Percentiles rank a stretch among this genome's conserved stretches.
phyloP scores from a whole-genome alignment of 441 rosid species.

The Populus trichocarpa region DNA sequence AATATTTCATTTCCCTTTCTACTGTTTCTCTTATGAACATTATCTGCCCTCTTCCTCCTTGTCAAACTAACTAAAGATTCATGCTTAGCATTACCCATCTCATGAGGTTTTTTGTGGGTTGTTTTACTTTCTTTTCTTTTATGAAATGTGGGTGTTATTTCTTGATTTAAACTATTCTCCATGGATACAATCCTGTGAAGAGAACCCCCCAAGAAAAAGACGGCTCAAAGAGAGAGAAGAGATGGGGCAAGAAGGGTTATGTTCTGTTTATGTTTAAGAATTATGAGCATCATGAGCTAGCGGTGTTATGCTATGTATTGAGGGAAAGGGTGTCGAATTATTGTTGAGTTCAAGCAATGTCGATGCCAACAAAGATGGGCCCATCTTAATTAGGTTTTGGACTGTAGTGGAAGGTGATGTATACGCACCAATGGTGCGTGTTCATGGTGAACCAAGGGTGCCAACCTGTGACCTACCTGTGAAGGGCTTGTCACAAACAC shows the following conservation, averaged over 20 bases:
- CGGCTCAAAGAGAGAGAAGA: neutral
- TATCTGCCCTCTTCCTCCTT: neutral
- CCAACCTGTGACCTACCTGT: neutral
- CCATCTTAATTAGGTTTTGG: slow-evolving; percentile 26
- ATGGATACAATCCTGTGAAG: slow-evolving; percentile 19
- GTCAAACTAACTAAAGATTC: slow-evolving; percentile 25
- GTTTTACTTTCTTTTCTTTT: neutral
- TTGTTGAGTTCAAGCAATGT: slow-evolving; percentile 32
- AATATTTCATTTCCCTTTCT: slow-evolving; percentile 23
- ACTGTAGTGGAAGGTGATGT: neutral
- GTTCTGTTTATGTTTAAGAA: neutral
- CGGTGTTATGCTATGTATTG: neutral
- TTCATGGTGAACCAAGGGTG: neutral
- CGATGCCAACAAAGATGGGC: slow-evolving; percentile 48
- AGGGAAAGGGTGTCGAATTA: slow-evolving; percentile 20
- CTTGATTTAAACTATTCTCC: slow-evolving; percentile 30
- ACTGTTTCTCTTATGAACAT: neutral
- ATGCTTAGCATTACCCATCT: slow-evolving; percentile 17
- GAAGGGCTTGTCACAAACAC: neutral
- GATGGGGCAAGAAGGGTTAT: slow-evolving; percentile 7
- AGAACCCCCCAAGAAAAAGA: slow-evolving; percentile 1
- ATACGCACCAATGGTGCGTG: neutral
- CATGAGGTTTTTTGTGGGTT: slow-evolving; percentile 1
- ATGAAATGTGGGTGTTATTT: slow-evolving; percentile 19
- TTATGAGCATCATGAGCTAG: neutral